These are phyloP conservation scores for Fomitopsis palustris DNA, from an alignment of 1,284 basidiomycete genomes.

Conservation along the genomic window DNA sequence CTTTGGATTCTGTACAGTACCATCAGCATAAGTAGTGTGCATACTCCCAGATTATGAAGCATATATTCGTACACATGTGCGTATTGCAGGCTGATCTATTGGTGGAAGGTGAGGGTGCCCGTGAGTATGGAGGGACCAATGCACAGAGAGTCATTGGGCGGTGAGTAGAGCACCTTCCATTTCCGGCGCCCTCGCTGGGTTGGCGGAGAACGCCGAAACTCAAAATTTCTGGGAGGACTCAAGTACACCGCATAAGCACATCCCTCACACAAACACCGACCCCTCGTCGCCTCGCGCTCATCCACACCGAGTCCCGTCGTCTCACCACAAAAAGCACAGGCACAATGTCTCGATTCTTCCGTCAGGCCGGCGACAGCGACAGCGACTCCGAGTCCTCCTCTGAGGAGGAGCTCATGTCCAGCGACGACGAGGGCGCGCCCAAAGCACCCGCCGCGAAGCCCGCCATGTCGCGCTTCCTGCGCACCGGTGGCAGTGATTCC, in stretches of 20 bases:
- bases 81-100: conserved; percentile 83
- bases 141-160: neutral
- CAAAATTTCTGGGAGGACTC: conserved; percentile 6
- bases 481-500: conserved; percentile 49
- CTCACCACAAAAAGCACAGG: neutral
- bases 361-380: conserved; percentile 78
- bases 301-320: neutral
- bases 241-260: neutral
- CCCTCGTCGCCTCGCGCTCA: neutral
- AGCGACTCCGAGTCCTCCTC: conserved; percentile 69
- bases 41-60: neutral
- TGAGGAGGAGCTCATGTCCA: conserved; percentile 79
- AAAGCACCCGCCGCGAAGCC: conserved; percentile 49
- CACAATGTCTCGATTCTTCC: conserved; percentile 85
- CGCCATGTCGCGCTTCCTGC: conserved; percentile 75
- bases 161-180: neutral
- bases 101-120: conserved; percentile 82
- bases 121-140: neutral
- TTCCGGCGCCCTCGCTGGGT: neutral
- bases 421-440: conserved; percentile 62
- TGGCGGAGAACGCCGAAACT: conserved; percentile 10
- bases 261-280: neutral
- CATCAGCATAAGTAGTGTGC: neutral
- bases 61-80: neutral
- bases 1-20: neutral